Conservation (phyloP, 306 rosid genomes). For the Prinsepia uniflora region DNA sequence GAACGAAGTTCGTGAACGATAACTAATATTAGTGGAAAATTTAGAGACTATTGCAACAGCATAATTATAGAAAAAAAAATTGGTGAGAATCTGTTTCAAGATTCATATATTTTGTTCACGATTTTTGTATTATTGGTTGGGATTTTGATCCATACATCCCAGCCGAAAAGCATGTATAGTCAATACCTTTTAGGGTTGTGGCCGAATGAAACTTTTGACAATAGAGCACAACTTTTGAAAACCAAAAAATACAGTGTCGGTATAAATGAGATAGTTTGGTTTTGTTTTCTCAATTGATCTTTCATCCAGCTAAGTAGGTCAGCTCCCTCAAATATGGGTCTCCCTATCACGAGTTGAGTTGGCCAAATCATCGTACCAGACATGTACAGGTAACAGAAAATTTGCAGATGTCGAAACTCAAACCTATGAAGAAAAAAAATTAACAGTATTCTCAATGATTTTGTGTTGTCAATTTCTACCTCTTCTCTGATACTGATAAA, state of each 20-base stretch:
- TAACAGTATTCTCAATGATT: slow-evolving; percentile 20
- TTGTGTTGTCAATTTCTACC: slow-evolving; percentile 31
- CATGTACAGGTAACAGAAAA: neutral
- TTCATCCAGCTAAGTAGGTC: neutral
- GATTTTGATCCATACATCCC: too few species aligned
- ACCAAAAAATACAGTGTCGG: neutral
- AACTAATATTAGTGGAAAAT: too few species aligned
- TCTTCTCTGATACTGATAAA: slow-evolving; percentile 40
- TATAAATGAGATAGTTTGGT: neutral
- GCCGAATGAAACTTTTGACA: neutral
- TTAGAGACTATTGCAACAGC: too few species aligned
- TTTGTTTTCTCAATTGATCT: neutral
- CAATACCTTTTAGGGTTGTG: too few species aligned
- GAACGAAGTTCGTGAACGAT: too few species aligned
- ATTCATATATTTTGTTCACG: too few species aligned
- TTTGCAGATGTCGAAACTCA: slow-evolving; percentile 2
- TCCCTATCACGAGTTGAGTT: neutral
- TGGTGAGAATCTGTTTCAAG: too few species aligned
- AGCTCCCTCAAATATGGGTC: neutral
- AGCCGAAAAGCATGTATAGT: too few species aligned
- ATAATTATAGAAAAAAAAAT: too few species aligned
- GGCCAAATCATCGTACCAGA: neutral
- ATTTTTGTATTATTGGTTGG: too few species aligned
- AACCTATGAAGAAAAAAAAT: slow-evolving; percentile 9
- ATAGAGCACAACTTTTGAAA: neutral